Conservation (phyloP, 2,329 filamentous ascomycete species). For the Aurifilum marmelostoma region DNA sequence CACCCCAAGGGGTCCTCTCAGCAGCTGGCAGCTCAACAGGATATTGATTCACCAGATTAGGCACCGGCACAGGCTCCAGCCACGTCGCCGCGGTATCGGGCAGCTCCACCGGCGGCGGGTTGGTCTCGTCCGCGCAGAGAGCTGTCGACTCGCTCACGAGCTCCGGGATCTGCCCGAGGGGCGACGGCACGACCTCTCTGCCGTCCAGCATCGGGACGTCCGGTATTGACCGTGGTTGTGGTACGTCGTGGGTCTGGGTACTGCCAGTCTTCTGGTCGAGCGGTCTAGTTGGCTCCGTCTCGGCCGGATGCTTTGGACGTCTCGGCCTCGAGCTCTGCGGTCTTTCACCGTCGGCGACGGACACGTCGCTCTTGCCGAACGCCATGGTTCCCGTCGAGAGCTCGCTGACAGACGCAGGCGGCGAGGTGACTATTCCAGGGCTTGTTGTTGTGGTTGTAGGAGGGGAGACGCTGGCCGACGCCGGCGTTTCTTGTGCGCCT, state of each 20-base stretch:
- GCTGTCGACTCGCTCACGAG: constrained; percentile 50
- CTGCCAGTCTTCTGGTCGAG: neutral
- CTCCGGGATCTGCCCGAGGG: constrained; percentile 51
- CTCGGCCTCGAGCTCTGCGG: neutral
- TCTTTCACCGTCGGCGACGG: neutral
- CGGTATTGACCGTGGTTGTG: constrained; percentile 2
- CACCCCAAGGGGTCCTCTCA: constrained; percentile 24
- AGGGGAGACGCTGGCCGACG: constrained; percentile 31
- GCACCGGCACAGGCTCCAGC: constrained; percentile 31
- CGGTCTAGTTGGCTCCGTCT: neutral
- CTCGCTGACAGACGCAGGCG: constrained; percentile 32
- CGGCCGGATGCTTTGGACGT: neutral
- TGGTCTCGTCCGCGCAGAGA: constrained; percentile 44
- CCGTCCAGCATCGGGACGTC: constrained; percentile 42
- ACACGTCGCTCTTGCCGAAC: constrained; percentile 20
- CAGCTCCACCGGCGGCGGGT: constrained; percentile 52
- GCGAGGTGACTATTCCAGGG: constrained; percentile 31
- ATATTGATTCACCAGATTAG: constrained; percentile 26
- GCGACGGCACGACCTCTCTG: constrained; percentile 41
- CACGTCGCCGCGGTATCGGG: constrained; percentile 41
- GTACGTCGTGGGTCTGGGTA: neutral
- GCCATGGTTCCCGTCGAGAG: constrained; percentile 29
- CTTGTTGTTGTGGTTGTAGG: constrained; percentile 31
- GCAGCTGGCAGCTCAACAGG: constrained; percentile 46
- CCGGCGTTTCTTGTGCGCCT: neutral